phyloP scores from a whole-genome alignment of 2,329 filamentous ascomycete species.

The Lecanicillium sp. region DNA sequence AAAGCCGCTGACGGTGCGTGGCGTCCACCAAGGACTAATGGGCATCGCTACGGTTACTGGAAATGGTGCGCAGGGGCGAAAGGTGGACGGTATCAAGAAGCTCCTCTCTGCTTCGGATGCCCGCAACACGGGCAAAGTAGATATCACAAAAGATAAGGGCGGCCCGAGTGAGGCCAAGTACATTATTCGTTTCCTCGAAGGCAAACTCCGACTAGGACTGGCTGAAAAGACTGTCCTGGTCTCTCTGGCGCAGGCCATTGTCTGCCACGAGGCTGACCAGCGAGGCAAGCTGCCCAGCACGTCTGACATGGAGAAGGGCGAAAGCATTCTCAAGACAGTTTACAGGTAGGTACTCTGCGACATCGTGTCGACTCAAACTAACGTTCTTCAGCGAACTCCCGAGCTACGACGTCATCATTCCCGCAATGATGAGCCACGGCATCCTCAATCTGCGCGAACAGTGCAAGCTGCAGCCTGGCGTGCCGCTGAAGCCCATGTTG shows the following conservation, averaged over 20 bases:
- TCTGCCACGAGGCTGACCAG: conserved; percentile 71
- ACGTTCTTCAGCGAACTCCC: conserved; percentile 69
- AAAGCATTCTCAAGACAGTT: conserved; percentile 80
- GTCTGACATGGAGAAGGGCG: conserved; percentile 74
- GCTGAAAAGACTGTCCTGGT: conserved; percentile 91
- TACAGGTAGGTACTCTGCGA: conserved; percentile 56
- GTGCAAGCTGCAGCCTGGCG: conserved; percentile 87
- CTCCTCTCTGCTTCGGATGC: conserved; percentile 85
- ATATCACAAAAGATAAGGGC: conserved; percentile 88
- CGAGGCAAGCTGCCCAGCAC: conserved; percentile 66
- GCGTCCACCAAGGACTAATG: conserved; percentile 83
- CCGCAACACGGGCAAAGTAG: conserved; percentile 66
- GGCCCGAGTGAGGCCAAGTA: conserved; percentile 93
- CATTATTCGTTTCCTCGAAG: conserved; percentile 86
- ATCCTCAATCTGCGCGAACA: conserved; percentile 75
- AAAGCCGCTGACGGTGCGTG: conserved; percentile 78
- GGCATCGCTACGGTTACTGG: conserved; percentile 81
- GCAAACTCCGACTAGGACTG: conserved; percentile 84
- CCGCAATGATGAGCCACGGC: conserved; percentile 79
- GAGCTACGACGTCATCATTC: conserved; percentile 91
- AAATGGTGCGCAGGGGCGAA: conserved; percentile 80
- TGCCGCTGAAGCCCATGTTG: conserved; percentile 96
- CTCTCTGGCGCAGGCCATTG: conserved; percentile 80
- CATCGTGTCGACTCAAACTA: conserved; percentile 23
- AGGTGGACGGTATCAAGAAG: conserved; percentile 94